Evolutionary conservation across 768 basidiomycete genomes (phyloP), one percentile per base, ranked within the genome.

Genomic region (Heimioporus sp.): DNA sequence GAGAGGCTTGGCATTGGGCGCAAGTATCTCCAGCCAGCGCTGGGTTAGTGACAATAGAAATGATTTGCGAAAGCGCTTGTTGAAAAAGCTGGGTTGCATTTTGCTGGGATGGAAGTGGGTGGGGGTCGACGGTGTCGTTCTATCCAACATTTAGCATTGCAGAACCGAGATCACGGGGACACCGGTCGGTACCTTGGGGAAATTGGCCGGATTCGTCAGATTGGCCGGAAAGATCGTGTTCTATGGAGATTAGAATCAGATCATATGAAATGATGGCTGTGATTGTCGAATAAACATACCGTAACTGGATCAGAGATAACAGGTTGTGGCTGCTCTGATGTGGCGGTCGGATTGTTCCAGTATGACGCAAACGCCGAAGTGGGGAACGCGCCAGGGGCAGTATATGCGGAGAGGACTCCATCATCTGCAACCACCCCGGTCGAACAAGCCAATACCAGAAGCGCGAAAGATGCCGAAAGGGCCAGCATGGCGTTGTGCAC

Each of bases 301-400:
- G 77, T 75, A 32, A 87, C 78, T 4, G 83, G 82, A 64, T 88
- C 86, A 21, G 84, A 80, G 38, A 89, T 76, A 21, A 87, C 76
- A 2, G 86, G 86, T 64, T 88, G 86, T 5, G 81, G 80, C 64
- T 89, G 87, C 1, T 74, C 80, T 21, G 79, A 78, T 5, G 85
- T 87, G 31, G 79, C 82, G 1, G 84, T 88, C 11, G 86, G 84
- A 55, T 77, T 67, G 62, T 88, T 88, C 72, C 81, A 86, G 65
- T 87, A 89, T 43, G 77, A 73, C 10, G 69, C 65, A 61, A 80
- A 87, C 20, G 76, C 68, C 4, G 82, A 77, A 4, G 84, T 84
- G 1, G 86, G 85, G 62, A 87, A 87, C 11, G 65, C 61, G 15
- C 84, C 85, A 15, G 82, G 79, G 7, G 72, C 84, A 4, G 82